Conservation (phyloP, 2,329 filamentous ascomycete species). For the Fusarium marasasianum region DNA sequence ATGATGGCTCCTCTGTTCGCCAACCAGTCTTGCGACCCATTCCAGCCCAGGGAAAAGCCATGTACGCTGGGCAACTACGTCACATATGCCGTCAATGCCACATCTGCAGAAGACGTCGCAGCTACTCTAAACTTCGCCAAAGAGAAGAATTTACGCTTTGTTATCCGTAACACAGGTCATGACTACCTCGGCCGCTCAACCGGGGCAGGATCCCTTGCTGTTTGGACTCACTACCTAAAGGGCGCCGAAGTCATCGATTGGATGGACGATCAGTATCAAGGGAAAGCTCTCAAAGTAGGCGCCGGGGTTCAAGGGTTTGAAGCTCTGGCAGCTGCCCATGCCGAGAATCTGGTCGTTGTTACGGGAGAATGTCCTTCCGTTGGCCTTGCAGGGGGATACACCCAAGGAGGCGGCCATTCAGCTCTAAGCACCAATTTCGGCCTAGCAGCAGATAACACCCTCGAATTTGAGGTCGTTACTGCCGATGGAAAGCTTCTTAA, state of each 20-base stretch:
- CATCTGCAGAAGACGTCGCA: slow-evolving; percentile 43
- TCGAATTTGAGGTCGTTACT: slow-evolving; percentile 65
- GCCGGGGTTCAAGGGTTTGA: slow-evolving; percentile 64
- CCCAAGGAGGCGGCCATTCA: slow-evolving; percentile 66
- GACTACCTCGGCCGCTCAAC: slow-evolving; percentile 67
- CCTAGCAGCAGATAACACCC: slow-evolving; percentile 66
- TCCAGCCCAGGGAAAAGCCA: slow-evolving; percentile 42
- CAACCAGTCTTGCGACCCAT: slow-evolving; percentile 53
- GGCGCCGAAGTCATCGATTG: slow-evolving; percentile 50
- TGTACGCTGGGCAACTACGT: slow-evolving; percentile 58
- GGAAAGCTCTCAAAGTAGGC: slow-evolving; percentile 62
- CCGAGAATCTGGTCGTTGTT: slow-evolving; percentile 58
- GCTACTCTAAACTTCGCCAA: slow-evolving; percentile 44
- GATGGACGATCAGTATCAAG: slow-evolving; percentile 56
- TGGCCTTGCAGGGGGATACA: slow-evolving; percentile 68
- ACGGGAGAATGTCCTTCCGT: slow-evolving; percentile 64
- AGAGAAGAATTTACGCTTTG: slow-evolving; percentile 55
- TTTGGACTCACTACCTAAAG: slow-evolving; percentile 56
- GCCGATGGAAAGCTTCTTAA: slow-evolving; percentile 57
- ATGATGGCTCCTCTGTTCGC: slow-evolving; percentile 51
- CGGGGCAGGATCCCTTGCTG: slow-evolving; percentile 55
- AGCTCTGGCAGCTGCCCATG: slow-evolving; percentile 55
- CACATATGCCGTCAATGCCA: slow-evolving; percentile 49
- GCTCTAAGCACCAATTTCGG: slow-evolving; percentile 63
- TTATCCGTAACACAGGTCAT: slow-evolving; percentile 63